These are phyloP conservation scores for Pseudocercospora fijiensis DNA, from an alignment of 2,329 filamentous ascomycete genomes.

Conservation along the genomic window DNA sequence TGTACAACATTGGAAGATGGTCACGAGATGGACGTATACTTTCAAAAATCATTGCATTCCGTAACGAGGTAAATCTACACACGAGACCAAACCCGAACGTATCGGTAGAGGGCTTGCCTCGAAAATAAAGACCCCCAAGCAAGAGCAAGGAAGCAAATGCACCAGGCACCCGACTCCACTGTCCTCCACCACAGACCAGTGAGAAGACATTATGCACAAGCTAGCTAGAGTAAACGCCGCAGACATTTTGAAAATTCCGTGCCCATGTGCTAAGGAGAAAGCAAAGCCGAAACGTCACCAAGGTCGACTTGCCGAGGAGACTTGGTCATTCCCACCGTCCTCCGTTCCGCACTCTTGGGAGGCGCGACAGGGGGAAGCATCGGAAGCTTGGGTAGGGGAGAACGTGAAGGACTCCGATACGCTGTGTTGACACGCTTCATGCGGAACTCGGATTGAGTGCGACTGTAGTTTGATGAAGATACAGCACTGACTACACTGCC, in stretches of 20 bases:
- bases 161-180: slow-evolving; percentile 5
- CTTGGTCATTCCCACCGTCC: not conserved
- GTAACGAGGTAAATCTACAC: slow-evolving; percentile 1
- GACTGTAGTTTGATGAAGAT: slow-evolving; percentile 1
- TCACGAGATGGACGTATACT: not conserved
- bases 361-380: not conserved
- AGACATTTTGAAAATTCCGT: not conserved
- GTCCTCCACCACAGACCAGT: slow-evolving; percentile 3
- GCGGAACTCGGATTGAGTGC: not conserved
- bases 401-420: not conserved
- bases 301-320: not conserved
- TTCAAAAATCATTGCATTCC: slow-evolving; percentile 6
- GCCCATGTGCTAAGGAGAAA: slow-evolving; percentile 7
- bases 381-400: not conserved
- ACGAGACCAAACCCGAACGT: not conserved
- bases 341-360: not conserved
- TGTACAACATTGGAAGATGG: not conserved
- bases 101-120: slow-evolving; percentile 5
- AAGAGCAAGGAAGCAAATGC: slow-evolving; percentile 10
- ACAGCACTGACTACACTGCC: not conserved
- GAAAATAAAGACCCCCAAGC: slow-evolving; percentile 5
- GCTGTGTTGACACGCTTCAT: slow-evolving; percentile 10
- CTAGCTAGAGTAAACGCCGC: slow-evolving; percentile 10
- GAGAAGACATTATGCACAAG: slow-evolving; percentile 15
- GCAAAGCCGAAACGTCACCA: slow-evolving; percentile 2